Percentiles rank a stretch among this genome's conserved stretches.
Evolutionary conservation across 2,329 filamentous ascomycete genomes (phyloP).

Genomic region (Amauroascus niger): DNA sequence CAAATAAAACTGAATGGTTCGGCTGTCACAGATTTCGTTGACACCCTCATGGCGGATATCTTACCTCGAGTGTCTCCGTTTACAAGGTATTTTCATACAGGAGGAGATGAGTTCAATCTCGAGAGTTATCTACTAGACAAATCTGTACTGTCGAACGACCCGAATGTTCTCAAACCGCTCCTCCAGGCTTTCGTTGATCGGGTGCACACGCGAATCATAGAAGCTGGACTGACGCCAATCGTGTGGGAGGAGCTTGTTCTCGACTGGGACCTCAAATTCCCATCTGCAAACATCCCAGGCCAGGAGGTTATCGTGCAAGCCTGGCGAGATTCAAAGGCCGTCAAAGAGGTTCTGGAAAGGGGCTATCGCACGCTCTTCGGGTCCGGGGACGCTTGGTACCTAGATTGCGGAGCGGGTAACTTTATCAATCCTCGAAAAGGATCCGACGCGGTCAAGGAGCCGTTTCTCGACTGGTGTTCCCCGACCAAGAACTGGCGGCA

Average conservation of each 20-base stretch:
- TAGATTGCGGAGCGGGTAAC: slow-evolving; percentile 27
- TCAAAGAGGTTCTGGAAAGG: slow-evolving; percentile 22
- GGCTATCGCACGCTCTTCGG: slow-evolving; percentile 29
- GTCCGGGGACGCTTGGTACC: slow-evolving; percentile 26
- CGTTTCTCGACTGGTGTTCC: slow-evolving; percentile 27
- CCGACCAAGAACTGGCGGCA: slow-evolving; percentile 74
- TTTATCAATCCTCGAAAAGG: slow-evolving; percentile 28
- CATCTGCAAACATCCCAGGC: slow-evolving; percentile 32
- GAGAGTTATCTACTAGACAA: slow-evolving; percentile 66
- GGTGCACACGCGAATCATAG: slow-evolving; percentile 54
- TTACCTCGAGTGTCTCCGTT: slow-evolving; percentile 62
- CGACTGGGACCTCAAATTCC: slow-evolving; percentile 62
- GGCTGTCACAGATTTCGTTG: slow-evolving; percentile 60
- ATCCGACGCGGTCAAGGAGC: slow-evolving; percentile 11
- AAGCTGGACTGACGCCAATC: slow-evolving; percentile 58
- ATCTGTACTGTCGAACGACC: slow-evolving; percentile 57
- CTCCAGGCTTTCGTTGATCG: slow-evolving; percentile 68
- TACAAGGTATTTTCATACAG: slow-evolving; percentile 70
- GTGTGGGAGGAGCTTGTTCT: slow-evolving; percentile 85
- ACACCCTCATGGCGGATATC: slow-evolving; percentile 63
- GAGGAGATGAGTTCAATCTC: slow-evolving; percentile 76
- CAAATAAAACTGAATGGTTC: slow-evolving; percentile 68
- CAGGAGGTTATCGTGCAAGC: slow-evolving; percentile 64
- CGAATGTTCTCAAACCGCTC: slow-evolving; percentile 58
- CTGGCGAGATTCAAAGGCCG: slow-evolving; percentile 48